These are phyloP conservation scores for Pseudoscleropodium purum DNA, from an alignment of 225 moss, liverwort and hornwort species.

Conservation along the genomic window DNA sequence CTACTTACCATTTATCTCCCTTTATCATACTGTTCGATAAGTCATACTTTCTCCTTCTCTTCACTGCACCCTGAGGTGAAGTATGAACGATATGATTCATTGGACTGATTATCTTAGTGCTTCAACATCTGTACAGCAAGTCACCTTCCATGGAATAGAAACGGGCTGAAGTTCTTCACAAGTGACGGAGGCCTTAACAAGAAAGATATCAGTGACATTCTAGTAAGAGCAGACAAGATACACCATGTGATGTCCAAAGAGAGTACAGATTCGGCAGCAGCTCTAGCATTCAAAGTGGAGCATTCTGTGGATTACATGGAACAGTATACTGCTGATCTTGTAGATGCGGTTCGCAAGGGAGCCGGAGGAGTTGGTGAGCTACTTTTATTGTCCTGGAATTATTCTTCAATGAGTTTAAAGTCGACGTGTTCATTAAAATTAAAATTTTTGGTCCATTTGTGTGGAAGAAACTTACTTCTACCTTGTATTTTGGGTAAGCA, in stretches of 20 bases:
- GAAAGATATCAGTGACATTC: constrained; percentile 71
- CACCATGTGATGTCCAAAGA: constrained; percentile 49
- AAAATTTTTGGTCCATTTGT: background rate
- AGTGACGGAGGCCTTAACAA: constrained; percentile 81
- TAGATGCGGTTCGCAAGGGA: constrained; percentile 83
- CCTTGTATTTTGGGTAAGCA: constrained; percentile 8
- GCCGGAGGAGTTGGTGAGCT: constrained; percentile 70
- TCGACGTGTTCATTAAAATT: background rate
- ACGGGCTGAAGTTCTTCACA: constrained; percentile 95
- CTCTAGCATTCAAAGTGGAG: constrained; percentile 30
- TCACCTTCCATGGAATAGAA: constrained; percentile 91
- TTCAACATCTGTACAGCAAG: constrained; percentile 51
- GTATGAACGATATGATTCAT: background rate
- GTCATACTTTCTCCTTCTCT: background rate
- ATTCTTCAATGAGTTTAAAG: background rate
- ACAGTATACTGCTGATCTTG: constrained; percentile 83
- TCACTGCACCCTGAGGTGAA: background rate
- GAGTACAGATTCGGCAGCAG: constrained; percentile 23
- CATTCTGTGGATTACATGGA: constrained; percentile 77
- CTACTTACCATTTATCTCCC: background rate
- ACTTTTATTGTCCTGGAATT: background rate
- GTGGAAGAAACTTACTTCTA: background rate
- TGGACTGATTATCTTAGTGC: background rate
- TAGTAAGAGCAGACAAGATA: constrained; percentile 69
- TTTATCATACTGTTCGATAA: background rate